Conservation (phyloP, 768 basidiomycete species). For the Termitomyces sp. region DNA sequence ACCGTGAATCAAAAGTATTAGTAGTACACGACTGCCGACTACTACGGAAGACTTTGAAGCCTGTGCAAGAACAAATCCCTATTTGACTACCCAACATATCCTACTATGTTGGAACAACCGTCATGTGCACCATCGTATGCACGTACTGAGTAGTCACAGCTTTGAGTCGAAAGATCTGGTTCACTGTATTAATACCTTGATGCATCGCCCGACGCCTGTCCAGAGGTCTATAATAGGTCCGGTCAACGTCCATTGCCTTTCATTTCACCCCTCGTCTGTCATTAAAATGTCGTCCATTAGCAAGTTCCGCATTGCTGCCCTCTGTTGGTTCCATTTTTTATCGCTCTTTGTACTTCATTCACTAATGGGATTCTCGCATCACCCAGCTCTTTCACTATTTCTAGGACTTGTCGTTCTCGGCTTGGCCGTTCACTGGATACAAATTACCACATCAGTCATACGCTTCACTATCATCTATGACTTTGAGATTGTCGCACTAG, state of each 20-base stretch:
- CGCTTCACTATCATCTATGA: background rate
- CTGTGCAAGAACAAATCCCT: background rate
- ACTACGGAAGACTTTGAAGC: background rate
- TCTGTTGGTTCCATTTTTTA: background rate
- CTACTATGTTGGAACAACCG: background rate
- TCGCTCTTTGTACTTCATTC: background rate
- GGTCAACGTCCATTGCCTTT: background rate
- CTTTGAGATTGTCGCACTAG: conserved; percentile 13
- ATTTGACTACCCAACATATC: background rate
- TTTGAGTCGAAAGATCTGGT: background rate
- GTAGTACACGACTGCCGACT: no score
- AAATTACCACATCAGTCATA: background rate
- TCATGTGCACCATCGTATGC: background rate
- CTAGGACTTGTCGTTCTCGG: conserved; percentile 11
- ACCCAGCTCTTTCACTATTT: conserved; percentile 6
- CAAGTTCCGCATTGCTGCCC: conserved; percentile 3
- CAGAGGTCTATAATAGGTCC: background rate
- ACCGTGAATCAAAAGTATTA: no score
- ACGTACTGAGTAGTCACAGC: background rate
- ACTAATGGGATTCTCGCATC: background rate
- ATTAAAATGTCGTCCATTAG: conserved; percentile 12
- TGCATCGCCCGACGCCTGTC: background rate
- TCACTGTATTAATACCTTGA: background rate
- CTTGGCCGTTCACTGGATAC: conserved; percentile 9
- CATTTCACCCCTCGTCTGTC: background rate